These are phyloP conservation scores for Vanrija sp. DNA, from an alignment of 1,284 basidiomycete genomes.

Conservation along the genomic window DNA sequence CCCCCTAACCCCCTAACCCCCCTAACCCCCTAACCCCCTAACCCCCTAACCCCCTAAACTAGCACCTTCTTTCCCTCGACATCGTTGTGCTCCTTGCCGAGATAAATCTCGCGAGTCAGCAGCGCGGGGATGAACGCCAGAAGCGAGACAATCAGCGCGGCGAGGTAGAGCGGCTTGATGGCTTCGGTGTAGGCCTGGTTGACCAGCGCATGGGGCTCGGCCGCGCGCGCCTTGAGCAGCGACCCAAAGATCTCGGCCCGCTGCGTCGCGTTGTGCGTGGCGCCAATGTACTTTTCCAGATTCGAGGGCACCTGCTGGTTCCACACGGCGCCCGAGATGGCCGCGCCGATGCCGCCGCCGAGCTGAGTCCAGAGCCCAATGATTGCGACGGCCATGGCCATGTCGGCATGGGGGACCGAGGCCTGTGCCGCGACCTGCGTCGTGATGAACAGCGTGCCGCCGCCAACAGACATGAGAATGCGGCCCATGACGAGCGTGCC, in stretches of 20 bases:
- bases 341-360: background rate
- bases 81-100: constrained; percentile 30
- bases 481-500: constrained; percentile 37
- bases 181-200: constrained; percentile 26
- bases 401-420: constrained; percentile 9
- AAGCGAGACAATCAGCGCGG: constrained; percentile 13
- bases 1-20: too few species aligned
- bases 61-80: constrained; percentile 28
- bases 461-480: constrained; percentile 19
- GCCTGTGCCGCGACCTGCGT: constrained; percentile 22
- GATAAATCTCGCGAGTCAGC: constrained; percentile 27
- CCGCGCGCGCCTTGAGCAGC: constrained; percentile 24
- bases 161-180: constrained; percentile 20
- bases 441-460: constrained; percentile 33
- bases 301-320: constrained; percentile 25
- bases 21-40: too few species aligned
- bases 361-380: constrained; percentile 10
- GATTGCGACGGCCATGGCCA: constrained; percentile 4
- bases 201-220: constrained; percentile 28
- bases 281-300: constrained; percentile 27
- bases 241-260: constrained; percentile 32
- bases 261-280: constrained; percentile 24
- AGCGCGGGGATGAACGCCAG: constrained; percentile 22
- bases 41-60: too few species aligned
- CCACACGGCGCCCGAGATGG: constrained; percentile 4